Evolutionary conservation across 352 stramenopile species (phyloP), one percentile per base, ranked within the genome.

Genomic region (Phytophthora pinifolia): DNA sequence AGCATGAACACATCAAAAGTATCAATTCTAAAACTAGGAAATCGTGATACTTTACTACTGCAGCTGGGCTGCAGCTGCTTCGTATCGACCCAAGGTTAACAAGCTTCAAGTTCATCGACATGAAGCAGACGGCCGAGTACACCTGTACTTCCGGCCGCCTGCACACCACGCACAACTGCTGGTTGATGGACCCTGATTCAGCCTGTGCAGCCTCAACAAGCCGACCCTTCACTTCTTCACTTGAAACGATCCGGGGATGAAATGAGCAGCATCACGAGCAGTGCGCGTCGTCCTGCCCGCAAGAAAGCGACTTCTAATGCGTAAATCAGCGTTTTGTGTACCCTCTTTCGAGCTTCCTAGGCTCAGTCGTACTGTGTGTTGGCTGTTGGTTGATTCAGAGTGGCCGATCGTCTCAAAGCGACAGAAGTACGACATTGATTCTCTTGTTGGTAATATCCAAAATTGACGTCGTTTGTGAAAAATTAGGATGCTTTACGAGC

Each of bases 401-500:
- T 86, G 22, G 46, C 56, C 13, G 77, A 88, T 61, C 72, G 72
- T 14, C 46, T 88, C 18, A 65, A 70, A 10, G 74, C 70, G 6
- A 83, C 77, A 14, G 72, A 88, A 62, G 77, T 85, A 36, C 33
- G 13, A 29, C 6, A 9, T 20, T 10, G 1, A 18, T 46, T n/a
- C 6, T 38, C 12, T 32, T 42, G n/a, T n/a, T n/a, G n/a, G n/a
- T n/a, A n/a, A n/a, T 51, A 34, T 4, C 31, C 20, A 9, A 43
- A 43, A n/a, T 17, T 13, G 12, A 6, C 13, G 25, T 38, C 39
- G 25, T 50, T 52, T 1, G 29, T 52, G 6, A 31, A 31, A 20
- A 13, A 8, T 8, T 39, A 91, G 80, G 68, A 85, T 15, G 80
- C 76, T 35, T 43, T 89, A 17, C 51, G 53, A 46, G 62, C 57